Conservation (phyloP, 2,329 filamentous ascomycete species). For the Drechmeria coniospora region DNA sequence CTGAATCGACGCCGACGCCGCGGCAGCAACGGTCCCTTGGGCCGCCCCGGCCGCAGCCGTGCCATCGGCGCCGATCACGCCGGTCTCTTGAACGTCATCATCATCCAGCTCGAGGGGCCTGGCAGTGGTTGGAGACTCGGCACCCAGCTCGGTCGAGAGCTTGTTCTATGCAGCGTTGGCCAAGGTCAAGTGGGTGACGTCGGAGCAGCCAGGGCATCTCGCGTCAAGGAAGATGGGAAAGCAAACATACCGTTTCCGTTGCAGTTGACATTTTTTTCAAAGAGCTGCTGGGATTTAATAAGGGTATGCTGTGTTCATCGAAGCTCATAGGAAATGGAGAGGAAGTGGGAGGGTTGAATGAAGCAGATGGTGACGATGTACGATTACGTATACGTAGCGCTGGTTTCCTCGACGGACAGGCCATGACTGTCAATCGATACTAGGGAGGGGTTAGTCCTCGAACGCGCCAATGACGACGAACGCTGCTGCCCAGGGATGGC, state of each 20-base stretch:
- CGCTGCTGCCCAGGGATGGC: conserved; percentile 17
- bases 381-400: no score
- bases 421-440: no score
- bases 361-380: no score
- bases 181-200: no score
- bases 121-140: conserved; percentile 52
- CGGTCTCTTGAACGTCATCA: conserved; percentile 50
- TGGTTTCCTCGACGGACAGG: no score
- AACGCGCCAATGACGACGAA: conserved; percentile 17
- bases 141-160: conserved; percentile 23
- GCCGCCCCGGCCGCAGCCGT: background rate
- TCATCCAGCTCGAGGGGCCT: conserved; percentile 54
- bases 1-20: background rate
- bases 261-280: conserved; percentile 25
- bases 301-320: background rate
- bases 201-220: no score
- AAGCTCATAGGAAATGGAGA: no score
- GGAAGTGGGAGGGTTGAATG: no score
- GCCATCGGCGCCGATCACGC: conserved; percentile 28
- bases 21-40: background rate
- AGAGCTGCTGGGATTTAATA: background rate
- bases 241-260: conserved; percentile 26
- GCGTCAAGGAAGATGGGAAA: conserved; percentile 3
- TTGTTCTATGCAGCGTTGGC: conserved; percentile 24
- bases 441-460: conserved; percentile 2